Evolutionary conservation across 495 filamentous ascomycete genomes (phyloP).

Genomic region (Pyrenula massariospora): DNA sequence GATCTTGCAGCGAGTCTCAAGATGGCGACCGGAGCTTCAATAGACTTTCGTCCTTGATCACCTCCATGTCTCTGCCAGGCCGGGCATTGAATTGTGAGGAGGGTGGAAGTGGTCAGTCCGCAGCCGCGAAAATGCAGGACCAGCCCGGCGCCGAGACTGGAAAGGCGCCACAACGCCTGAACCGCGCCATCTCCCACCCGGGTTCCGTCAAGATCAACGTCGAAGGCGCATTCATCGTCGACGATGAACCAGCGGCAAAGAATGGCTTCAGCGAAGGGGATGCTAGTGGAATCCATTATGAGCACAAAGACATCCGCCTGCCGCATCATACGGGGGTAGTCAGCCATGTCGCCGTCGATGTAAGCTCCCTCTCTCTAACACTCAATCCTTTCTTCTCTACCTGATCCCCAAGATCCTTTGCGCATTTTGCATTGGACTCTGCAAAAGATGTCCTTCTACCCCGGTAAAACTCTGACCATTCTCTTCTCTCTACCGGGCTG

Average conservation of each 20-base stretch:
- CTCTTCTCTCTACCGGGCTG: too few relatives aligned
- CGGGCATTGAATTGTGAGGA: neutral
- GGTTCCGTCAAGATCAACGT: conserved; percentile 90
- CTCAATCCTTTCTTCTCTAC: conserved; percentile 17
- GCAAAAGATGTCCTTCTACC: too few relatives aligned
- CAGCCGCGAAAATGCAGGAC: neutral
- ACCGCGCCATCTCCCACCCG: conserved; percentile 70
- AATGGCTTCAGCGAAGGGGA: conserved; percentile 33
- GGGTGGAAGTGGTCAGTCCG: neutral
- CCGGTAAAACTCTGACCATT: too few relatives aligned
- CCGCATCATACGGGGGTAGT: conserved; percentile 88
- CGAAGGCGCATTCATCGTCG: conserved; percentile 88
- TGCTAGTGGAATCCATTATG: conserved; percentile 55
- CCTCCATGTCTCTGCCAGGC: neutral
- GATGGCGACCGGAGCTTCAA: neutral
- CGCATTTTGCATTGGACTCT: too few relatives aligned
- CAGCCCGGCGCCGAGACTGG: neutral
- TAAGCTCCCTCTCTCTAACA: conserved; percentile 40
- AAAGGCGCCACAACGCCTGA: conserved; percentile 18
- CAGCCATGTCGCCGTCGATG: conserved; percentile 93
- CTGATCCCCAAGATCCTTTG: too few relatives aligned
- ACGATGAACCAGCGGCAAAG: conserved; percentile 45
- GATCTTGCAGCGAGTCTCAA: neutral
- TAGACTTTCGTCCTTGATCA: neutral
- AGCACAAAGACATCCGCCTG: conserved; percentile 85